These are phyloP conservation scores for Mallotus japonicus DNA, from an alignment of 441 rosid genomes.

Conservation along the genomic window DNA sequence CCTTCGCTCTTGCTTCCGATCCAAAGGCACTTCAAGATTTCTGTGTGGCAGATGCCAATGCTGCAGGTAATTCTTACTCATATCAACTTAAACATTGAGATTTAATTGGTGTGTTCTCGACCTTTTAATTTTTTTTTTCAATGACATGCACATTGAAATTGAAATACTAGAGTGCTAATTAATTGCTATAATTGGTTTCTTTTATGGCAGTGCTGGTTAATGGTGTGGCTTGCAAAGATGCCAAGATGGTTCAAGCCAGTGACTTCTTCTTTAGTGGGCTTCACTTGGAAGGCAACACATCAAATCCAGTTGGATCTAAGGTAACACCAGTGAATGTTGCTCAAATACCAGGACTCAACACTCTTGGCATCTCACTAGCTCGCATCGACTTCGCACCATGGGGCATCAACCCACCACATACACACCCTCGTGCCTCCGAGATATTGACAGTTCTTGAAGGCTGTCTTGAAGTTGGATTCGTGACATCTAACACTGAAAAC, in stretches of 20 bases:
- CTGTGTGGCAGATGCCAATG: slow-evolving; percentile 28
- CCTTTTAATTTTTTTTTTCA: too few relatives aligned
- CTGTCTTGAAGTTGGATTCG: slow-evolving; percentile 31
- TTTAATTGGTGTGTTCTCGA: too few relatives aligned
- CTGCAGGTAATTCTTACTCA: background rate
- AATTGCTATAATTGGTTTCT: background rate
- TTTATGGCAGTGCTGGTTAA: slow-evolving; percentile 23
- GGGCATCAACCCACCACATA: slow-evolving; percentile 36
- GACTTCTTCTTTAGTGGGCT: slow-evolving; percentile 30
- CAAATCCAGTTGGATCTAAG: slow-evolving; percentile 23
- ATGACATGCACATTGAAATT: too few relatives aligned
- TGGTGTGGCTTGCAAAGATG: slow-evolving; percentile 31
- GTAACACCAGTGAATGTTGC: slow-evolving; percentile 21
- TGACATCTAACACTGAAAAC: slow-evolving; percentile 34
- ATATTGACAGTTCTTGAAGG: slow-evolving; percentile 32
- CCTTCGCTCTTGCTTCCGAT: slow-evolving; percentile 15
- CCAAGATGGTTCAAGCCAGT: slow-evolving; percentile 23
- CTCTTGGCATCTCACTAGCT: slow-evolving; percentile 35
- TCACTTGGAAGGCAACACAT: slow-evolving; percentile 21
- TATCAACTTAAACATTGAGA: background rate
- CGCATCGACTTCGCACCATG: slow-evolving; percentile 30
- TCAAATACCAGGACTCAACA: slow-evolving; percentile 31
- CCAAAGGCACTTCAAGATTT: slow-evolving; percentile 29
- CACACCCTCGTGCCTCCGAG: slow-evolving; percentile 34
- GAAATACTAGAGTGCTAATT: too few relatives aligned